A percentile compares a stretch with the other conserved stretches of the same genome.
These are phyloP conservation scores for Juglanconis juglandina DNA, from an alignment of 2,329 filamentous ascomycete species.

Conservation along the genomic window DNA sequence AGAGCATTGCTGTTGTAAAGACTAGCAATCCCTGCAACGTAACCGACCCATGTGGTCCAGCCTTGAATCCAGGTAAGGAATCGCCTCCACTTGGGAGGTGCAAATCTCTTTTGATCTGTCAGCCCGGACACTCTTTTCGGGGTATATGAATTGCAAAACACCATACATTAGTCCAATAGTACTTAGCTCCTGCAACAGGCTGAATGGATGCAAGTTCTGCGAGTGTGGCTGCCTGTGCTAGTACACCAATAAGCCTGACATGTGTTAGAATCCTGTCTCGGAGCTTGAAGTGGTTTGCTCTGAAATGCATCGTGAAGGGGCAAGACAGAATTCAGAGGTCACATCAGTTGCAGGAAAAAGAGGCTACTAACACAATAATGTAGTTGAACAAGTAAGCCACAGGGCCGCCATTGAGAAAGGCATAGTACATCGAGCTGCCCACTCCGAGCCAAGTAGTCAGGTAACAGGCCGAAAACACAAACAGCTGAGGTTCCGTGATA, in stretches of 20 bases:
- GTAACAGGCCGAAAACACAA: constrained; percentile 10
- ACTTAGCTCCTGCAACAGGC: constrained; percentile 39
- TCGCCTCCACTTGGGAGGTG: neutral
- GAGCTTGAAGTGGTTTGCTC: too few relatives aligned
- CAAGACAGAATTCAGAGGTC: too few relatives aligned
- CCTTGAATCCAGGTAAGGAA: constrained; percentile 23
- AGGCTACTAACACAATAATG: constrained; percentile 21
- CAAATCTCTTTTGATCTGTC: neutral
- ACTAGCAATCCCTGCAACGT: constrained; percentile 32
- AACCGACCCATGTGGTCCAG: constrained; percentile 40
- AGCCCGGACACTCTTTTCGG: neutral
- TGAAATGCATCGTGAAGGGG: too few relatives aligned
- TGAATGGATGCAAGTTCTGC: constrained; percentile 38
- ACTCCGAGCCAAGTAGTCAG: constrained; percentile 4
- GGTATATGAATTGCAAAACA: neutral
- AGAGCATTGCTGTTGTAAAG: constrained; percentile 27
- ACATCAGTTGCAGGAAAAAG: too few relatives aligned
- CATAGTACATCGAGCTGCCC: constrained; percentile 19
- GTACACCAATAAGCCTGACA: constrained; percentile 23
- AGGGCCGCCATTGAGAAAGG: constrained; percentile 32
- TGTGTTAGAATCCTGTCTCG: too few relatives aligned
- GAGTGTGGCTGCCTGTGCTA: constrained; percentile 31
- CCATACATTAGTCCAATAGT: constrained; percentile 35
- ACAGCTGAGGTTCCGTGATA: constrained; percentile 3
- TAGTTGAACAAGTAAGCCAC: constrained; percentile 29